A percentile compares a stretch with the other conserved stretches of the same genome.
phyloP scores from a whole-genome alignment of 495 filamentous ascomycete species.

The Penicillium mononematosum region DNA sequence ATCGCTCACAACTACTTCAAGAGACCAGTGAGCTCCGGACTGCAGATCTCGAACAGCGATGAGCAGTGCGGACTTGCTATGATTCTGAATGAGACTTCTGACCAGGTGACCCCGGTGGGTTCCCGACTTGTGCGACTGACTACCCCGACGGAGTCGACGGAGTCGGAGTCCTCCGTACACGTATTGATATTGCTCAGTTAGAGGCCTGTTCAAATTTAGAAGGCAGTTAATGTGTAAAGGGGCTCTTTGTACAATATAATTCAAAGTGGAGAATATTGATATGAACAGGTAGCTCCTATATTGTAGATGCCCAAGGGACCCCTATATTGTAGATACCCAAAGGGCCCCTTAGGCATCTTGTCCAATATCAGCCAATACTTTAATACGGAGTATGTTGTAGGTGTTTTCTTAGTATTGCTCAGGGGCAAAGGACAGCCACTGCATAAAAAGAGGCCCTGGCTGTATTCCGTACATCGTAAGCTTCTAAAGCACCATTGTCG shows the following conservation, averaged over 20 bases:
- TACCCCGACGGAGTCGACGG: constrained; percentile 41
- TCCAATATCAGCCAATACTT: neutral
- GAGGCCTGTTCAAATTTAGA: constrained; percentile 41
- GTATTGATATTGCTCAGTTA: constrained; percentile 50
- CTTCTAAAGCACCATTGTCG: no score
- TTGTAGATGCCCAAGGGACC: neutral
- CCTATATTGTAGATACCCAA: neutral
- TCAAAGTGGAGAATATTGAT: neutral
- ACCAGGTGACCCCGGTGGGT: constrained; percentile 43
- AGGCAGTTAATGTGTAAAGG: constrained; percentile 19
- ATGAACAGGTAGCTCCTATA: neutral
- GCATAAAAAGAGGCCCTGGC: neutral
- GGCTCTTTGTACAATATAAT: neutral
- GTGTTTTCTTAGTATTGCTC: neutral
- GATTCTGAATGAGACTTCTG: constrained; percentile 51
- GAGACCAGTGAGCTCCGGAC: constrained; percentile 38
- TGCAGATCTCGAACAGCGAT: constrained; percentile 47
- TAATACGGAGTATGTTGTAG: neutral
- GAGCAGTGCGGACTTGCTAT: constrained; percentile 47
- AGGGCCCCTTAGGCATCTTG: neutral
- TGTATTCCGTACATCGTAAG: neutral
- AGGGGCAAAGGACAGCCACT: neutral
- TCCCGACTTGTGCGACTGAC: constrained; percentile 51
- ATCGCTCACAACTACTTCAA: constrained; percentile 24
- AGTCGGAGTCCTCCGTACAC: neutral